Evolutionary conservation across 371 early-diverging fungal genomes (phyloP).

Genomic region (Apophysomyces trapeziformis): DNA sequence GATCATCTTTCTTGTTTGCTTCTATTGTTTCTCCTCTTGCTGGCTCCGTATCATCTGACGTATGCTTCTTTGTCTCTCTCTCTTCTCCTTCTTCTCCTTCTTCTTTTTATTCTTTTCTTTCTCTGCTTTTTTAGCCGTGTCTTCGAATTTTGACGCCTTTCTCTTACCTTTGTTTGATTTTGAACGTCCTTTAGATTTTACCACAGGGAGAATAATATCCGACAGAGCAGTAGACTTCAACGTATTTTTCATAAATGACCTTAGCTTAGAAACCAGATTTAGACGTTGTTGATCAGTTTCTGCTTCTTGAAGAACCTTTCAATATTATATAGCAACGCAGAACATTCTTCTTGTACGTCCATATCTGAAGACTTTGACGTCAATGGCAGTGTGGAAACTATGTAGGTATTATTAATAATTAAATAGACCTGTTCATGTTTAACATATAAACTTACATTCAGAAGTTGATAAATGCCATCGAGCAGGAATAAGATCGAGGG

Average conservation of each 20-base stretch:
- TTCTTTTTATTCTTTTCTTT: not conserved
- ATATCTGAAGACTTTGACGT: not conserved
- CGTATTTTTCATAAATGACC: not conserved
- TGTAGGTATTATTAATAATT: not conserved
- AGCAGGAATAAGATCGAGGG: not conserved
- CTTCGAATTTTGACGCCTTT: not conserved
- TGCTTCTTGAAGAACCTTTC: not conserved
- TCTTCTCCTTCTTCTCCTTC: not conserved
- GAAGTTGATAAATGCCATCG: slow-evolving; percentile 3
- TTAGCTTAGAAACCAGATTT: not conserved
- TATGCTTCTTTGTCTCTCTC: not conserved
- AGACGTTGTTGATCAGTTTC: slow-evolving; percentile 3
- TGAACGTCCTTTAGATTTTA: not conserved
- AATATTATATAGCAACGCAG: not conserved
- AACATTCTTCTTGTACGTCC: not conserved
- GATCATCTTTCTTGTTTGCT: not conserved
- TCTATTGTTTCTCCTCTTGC: too few species aligned
- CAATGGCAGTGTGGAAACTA: not conserved
- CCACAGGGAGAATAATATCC: not conserved
- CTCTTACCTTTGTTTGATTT: slow-evolving; percentile 1
- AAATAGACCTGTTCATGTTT: not conserved
- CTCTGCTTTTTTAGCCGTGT: not conserved
- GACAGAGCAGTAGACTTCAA: not conserved
- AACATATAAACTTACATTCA: not conserved
- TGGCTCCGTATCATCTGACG: not conserved